Evolutionary conservation across 148 eudicot genomes (phyloP), one percentile per base, ranked within the genome.

Genomic region (Rhododendron ferrugineum): DNA sequence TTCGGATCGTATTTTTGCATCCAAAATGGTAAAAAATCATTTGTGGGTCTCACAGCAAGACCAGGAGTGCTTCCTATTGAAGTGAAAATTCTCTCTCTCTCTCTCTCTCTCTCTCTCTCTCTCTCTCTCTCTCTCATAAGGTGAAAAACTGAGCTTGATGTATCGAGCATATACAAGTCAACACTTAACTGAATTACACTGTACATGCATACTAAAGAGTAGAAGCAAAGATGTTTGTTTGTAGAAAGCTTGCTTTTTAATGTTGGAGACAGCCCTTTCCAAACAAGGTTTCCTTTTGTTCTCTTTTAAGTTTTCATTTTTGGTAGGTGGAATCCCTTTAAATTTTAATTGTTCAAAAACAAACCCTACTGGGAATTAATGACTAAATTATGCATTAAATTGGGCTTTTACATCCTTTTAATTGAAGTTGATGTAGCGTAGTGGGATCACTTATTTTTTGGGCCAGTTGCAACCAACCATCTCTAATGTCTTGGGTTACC

Each of bases 151-250:
- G 28, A 23, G 18, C 36, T 0, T 28, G 34, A 66, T 66, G 36
- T 11, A 68, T 68, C 36, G 74, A 28, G 11, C 0, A 68, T n/a
- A n/a, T n/a, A n/a, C 1, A 68, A 68, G 34, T 28, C 73, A 58
- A 37, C n/a, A n/a, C 64, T 47, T 62, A 82, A 82, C 84, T 22
- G 84, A 82, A 82, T 40, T 2, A 28, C 22, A 82, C 75, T 82
- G 84, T 62, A 14, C 47, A 40, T 40, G 42, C 42, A 60, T 22
- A 22, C 84, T 6, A 79, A 28, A 81, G 42, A 82, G 74, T 30
- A 62, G 64, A 82, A 82, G 72, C 72, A 54, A 56, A 64, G 26
- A 4, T 64, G 20, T 81, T 46, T 64, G 3, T 81, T 32, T 15
- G 16, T 68, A 1, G 26, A 82, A 62, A 82, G 73, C 52, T 62